Conservation (phyloP, 2,329 filamentous ascomycete genomes). For the Gyromitra esculenta region DNA sequence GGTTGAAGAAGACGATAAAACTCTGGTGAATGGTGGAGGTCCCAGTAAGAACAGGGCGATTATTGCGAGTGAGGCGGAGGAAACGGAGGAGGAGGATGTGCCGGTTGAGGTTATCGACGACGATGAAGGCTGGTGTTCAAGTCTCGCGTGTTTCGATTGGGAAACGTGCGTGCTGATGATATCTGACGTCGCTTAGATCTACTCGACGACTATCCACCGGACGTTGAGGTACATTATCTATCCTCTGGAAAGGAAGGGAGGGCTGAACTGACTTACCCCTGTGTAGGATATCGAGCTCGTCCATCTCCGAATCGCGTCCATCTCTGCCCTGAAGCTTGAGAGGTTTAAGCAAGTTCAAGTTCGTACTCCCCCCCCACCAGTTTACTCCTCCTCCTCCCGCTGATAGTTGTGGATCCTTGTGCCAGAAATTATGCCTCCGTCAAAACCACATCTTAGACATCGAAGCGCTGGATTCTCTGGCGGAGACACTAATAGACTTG, state of each 20-base stretch:
- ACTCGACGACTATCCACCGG: slow-evolving; percentile 56
- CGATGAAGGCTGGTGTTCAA: slow-evolving; percentile 53
- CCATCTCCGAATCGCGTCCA: slow-evolving; percentile 84
- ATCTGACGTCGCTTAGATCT: slow-evolving; percentile 55
- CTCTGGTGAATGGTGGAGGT: slow-evolving; percentile 30
- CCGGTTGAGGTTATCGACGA: slow-evolving; percentile 53
- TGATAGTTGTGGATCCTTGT: not conserved
- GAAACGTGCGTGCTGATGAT: slow-evolving; percentile 41
- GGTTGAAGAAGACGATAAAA: slow-evolving; percentile 43
- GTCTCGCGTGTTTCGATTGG: slow-evolving; percentile 29
- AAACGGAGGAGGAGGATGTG: slow-evolving; percentile 51
- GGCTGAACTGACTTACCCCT: slow-evolving; percentile 34
- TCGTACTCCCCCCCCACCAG: slow-evolving; percentile 25
- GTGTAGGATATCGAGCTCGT: slow-evolving; percentile 83
- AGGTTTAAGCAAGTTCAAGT: slow-evolving; percentile 78
- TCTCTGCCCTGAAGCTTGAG: slow-evolving; percentile 80
- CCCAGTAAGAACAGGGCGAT: slow-evolving; percentile 36
- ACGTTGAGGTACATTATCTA: slow-evolving; percentile 54
- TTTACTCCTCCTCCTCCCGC: not conserved
- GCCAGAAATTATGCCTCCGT: slow-evolving; percentile 80
- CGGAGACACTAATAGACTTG: slow-evolving; percentile 77
- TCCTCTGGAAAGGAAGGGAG: not conserved
- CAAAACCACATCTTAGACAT: slow-evolving; percentile 89
- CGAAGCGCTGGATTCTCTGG: slow-evolving; percentile 74
- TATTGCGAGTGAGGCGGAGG: slow-evolving; percentile 51